phyloP scores from a whole-genome alignment of 306 rosid species.

The Glycine latifolia region DNA sequence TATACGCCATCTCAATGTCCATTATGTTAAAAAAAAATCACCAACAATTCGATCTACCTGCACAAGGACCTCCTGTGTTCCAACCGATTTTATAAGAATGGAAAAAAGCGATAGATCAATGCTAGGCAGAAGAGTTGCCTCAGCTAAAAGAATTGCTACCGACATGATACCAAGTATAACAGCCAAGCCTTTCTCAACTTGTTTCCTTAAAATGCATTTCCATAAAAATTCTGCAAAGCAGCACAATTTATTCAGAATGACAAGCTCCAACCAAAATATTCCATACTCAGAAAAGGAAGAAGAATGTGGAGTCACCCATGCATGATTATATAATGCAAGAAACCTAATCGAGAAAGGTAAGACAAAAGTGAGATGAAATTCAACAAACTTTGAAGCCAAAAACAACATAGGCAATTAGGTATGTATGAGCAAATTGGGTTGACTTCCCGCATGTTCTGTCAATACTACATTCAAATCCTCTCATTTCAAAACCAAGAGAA shows the following conservation, averaged over 20 bases:
- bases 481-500: slow-evolving; percentile 22
- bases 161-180: slow-evolving; percentile 84
- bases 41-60: slow-evolving; percentile 64
- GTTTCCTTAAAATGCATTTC: slow-evolving; percentile 90
- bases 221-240: slow-evolving; percentile 83
- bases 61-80: slow-evolving; percentile 80
- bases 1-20: slow-evolving; percentile 30
- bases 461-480: slow-evolving; percentile 32
- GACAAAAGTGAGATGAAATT: slow-evolving; percentile 31
- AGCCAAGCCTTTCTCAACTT: slow-evolving; percentile 79
- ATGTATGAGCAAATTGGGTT: slow-evolving; percentile 21
- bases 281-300: slow-evolving; percentile 7
- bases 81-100: slow-evolving; percentile 81
- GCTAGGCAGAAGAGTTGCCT: slow-evolving; percentile 91
- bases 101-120: slow-evolving; percentile 92
- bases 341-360: slow-evolving; percentile 17
- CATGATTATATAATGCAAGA: slow-evolving; percentile 36
- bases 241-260: slow-evolving; percentile 38
- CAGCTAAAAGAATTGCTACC: slow-evolving; percentile 93
- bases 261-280: slow-evolving; percentile 35
- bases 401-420: background rate
- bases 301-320: slow-evolving; percentile 20
- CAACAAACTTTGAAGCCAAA: slow-evolving; percentile 27
- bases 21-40: background rate
- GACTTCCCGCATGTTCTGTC: slow-evolving; percentile 19